phyloP scores from a whole-genome alignment of 169 alveolate genomes.

The Cryptosporidium canis region DNA sequence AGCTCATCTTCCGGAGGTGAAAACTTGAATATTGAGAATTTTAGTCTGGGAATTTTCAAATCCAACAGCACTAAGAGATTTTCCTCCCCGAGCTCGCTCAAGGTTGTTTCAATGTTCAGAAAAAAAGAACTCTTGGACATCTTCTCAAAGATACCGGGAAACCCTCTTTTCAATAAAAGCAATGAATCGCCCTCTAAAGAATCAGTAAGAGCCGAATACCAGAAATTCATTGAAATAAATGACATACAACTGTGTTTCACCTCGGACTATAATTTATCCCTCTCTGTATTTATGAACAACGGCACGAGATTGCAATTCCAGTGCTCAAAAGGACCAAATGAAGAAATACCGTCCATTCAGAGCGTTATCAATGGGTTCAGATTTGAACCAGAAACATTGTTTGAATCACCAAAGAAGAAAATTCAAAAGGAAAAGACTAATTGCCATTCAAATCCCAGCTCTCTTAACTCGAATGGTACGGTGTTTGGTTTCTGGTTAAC shows the following conservation, averaged over 20 bases:
- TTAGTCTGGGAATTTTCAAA: background rate
- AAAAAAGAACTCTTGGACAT: slow-evolving; percentile 10
- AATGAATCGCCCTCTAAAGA: background rate
- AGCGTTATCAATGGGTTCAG: slow-evolving; percentile 3
- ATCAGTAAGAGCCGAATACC: background rate
- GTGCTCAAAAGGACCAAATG: slow-evolving; percentile 28
- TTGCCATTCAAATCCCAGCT: background rate
- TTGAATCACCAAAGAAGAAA: slow-evolving; percentile 3
- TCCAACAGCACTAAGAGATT: background rate
- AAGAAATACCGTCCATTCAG: slow-evolving; percentile 18
- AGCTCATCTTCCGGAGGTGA: background rate
- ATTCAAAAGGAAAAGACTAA: background rate
- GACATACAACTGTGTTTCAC: slow-evolving; percentile 29
- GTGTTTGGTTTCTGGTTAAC: slow-evolving; percentile 63
- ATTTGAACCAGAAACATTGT: background rate
- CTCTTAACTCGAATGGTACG: background rate
- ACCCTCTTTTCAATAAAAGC: background rate
- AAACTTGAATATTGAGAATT: background rate
- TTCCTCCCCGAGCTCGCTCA: slow-evolving; percentile 35
- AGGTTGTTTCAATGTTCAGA: slow-evolving; percentile 5
- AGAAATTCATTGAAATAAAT: background rate
- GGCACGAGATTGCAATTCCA: slow-evolving; percentile 59
- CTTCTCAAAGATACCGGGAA: slow-evolving; percentile 14
- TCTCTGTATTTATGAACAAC: slow-evolving; percentile 24
- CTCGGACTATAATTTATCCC: slow-evolving; percentile 23